phyloP scores from a whole-genome alignment of 306 rosid species.

The Lithocarpus polystachyus region DNA sequence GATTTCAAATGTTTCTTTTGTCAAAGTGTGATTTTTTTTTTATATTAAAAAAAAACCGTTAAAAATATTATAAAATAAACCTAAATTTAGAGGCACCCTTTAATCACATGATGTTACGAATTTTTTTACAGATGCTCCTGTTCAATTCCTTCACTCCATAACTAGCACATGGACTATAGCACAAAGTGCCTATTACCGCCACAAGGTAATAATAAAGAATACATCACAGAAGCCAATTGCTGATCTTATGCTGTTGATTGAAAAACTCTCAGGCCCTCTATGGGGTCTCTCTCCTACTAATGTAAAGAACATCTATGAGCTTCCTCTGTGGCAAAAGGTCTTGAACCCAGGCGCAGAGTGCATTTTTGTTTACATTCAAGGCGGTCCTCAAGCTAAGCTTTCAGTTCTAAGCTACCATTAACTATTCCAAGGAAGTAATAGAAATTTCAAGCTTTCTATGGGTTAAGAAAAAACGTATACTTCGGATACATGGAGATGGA shows the following conservation, averaged over 20 bases:
- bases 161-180: slow-evolving; percentile 56
- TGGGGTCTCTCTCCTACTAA: slow-evolving; percentile 76
- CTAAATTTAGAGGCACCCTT: background rate
- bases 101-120: background rate
- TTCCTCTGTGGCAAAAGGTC: slow-evolving; percentile 62
- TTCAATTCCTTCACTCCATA: slow-evolving; percentile 67
- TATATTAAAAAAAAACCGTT: background rate
- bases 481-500: background rate
- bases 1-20: no score
- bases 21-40: background rate
- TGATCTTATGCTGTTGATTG: slow-evolving; percentile 47
- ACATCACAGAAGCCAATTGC: slow-evolving; percentile 57
- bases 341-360: slow-evolving; percentile 60
- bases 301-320: slow-evolving; percentile 55
- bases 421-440: slow-evolving; percentile 6
- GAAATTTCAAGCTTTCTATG: background rate
- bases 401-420: slow-evolving; percentile 53
- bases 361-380: slow-evolving; percentile 71
- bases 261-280: slow-evolving; percentile 58
- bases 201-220: slow-evolving; percentile 73
- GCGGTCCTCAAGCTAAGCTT: slow-evolving; percentile 74
- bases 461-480: background rate
- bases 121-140: slow-evolving; percentile 39
- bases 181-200: slow-evolving; percentile 48
- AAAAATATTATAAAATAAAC: background rate